Evolutionary conservation across 2,329 filamentous ascomycete species (phyloP).

Genomic region (Ophiognomonia clavigignenti-juglandacearum): DNA sequence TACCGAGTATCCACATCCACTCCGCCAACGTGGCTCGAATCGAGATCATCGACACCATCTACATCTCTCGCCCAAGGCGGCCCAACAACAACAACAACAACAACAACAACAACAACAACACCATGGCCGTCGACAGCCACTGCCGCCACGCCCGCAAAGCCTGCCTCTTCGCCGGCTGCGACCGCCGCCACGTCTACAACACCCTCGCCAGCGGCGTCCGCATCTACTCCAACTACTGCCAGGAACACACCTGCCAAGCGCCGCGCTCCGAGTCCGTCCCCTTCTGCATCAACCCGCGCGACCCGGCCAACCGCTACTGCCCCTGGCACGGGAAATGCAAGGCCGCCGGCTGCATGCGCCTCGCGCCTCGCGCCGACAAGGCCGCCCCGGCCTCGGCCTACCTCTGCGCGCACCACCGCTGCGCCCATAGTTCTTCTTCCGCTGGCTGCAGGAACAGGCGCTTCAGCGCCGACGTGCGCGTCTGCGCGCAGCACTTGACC

Average conservation of each 20-base stretch:
- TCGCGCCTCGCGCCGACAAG: no score
- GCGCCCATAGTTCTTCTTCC: no score
- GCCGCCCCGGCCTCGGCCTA: no score
- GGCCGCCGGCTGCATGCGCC: background rate
- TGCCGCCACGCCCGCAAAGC: background rate
- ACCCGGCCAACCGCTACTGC: conserved; percentile 11
- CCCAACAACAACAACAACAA: no score
- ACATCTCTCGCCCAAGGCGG: background rate
- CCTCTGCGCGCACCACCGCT: no score
- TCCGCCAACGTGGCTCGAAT: background rate
- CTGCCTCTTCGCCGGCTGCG: conserved; percentile 4
- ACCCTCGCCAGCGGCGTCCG: background rate
- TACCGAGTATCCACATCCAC: no score
- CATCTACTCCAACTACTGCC: conserved; percentile 10
- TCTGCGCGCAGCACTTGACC: no score
- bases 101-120: no score
- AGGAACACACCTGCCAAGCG: conserved; percentile 14
- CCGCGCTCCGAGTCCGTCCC: conserved; percentile 6
- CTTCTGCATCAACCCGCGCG: conserved; percentile 15
- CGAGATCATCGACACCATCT: conserved; percentile 1
- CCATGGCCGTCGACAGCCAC: conserved; percentile 1
- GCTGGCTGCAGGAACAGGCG: no score
- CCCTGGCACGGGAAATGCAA: conserved; percentile 13
- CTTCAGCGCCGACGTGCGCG: no score
- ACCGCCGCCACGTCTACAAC: conserved; percentile 3